Evolutionary conservation across 495 filamentous ascomycete genomes (phyloP), one percentile per base, ranked within the genome.

Genomic region (Parmelia sp.): DNA sequence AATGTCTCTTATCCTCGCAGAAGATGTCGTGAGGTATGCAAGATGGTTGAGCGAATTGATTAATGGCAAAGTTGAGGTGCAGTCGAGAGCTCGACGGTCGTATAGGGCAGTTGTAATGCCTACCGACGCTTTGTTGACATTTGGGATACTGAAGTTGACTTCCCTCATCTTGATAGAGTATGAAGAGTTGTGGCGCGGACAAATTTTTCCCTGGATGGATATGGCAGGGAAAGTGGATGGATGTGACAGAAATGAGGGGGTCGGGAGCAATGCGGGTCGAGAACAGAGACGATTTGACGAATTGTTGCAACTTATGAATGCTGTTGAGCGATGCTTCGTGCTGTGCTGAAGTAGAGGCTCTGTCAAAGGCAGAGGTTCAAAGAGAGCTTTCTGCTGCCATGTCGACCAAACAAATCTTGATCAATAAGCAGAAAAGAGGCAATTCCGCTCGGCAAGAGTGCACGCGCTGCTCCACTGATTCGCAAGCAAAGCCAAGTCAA

Each of bases 141-240:
- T 96, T 42, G 94, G 94, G 73, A 98, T 97, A 78, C 94, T 97
- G 78, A 97, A 98, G 76, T 98, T 98, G 80, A 96, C 91, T 85
- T 98, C 94, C 77, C 94, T 90, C 94, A 98, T 97, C 68, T 76
- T 85, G 80, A 66, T 29, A 25, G 57, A 19, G 25, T 39, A 39
- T 10, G 60, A 21, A 3, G 35, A 21, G 15, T 42, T 40, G 10
- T 15, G n/a, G 31, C 19, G 15, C 15, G 8, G 64, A 56, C 57
- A 25, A 15, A 47, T 5, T 4, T 15, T 31, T 42, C n/a, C 39
- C 29, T 27, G 40, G 25, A n/a, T 11, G 58, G 39, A 5, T 64
- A 23, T 21, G 12, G n/a, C 19, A 21, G 29, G 39, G 7, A 42
- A 25, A 56, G 1, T 58, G 39, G 55, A 58, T 58, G 55, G 39